Conservation (phyloP, 1,284 basidiomycete species). For the Flammula alnicola region DNA sequence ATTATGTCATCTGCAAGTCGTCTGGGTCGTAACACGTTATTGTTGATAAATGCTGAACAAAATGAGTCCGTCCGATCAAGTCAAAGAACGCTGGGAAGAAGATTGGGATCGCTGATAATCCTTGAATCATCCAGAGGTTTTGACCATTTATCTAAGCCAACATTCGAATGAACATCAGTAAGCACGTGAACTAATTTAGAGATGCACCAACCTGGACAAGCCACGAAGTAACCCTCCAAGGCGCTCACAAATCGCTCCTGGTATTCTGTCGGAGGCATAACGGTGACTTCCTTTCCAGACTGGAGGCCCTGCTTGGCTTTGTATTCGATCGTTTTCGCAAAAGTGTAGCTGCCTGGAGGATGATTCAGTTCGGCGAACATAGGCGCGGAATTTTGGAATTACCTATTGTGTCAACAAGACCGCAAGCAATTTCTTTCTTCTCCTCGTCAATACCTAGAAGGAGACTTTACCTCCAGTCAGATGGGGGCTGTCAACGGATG, state of each 20-base stretch:
- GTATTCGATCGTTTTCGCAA: conserved; percentile 78
- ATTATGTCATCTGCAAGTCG: too few relatives aligned
- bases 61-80: neutral
- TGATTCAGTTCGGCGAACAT: neutral
- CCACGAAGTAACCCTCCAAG: conserved; percentile 71
- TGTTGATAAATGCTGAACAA: neutral
- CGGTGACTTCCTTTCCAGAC: conserved; percentile 69
- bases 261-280: conserved; percentile 73
- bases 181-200: conserved; percentile 51
- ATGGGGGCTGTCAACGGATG: neutral
- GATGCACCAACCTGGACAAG: conserved; percentile 63
- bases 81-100: conserved; percentile 42
- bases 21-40: neutral
- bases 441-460: conserved; percentile 70
- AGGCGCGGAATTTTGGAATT: neutral
- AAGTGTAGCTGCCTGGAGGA: conserved; percentile 67
- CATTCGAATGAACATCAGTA: neutral
- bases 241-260: conserved; percentile 70
- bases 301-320: conserved; percentile 75
- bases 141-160: conserved; percentile 50
- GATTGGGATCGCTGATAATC: conserved; percentile 38
- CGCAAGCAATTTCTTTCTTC: conserved; percentile 69
- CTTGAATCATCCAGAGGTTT: conserved; percentile 43
- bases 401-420: conserved; percentile 83
- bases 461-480: conserved; percentile 43